A percentile compares a stretch with the other conserved stretches of the same genome.
phyloP scores from a whole-genome alignment of 2,329 filamentous ascomycete species.

The Reticulascus tulasneorum region DNA sequence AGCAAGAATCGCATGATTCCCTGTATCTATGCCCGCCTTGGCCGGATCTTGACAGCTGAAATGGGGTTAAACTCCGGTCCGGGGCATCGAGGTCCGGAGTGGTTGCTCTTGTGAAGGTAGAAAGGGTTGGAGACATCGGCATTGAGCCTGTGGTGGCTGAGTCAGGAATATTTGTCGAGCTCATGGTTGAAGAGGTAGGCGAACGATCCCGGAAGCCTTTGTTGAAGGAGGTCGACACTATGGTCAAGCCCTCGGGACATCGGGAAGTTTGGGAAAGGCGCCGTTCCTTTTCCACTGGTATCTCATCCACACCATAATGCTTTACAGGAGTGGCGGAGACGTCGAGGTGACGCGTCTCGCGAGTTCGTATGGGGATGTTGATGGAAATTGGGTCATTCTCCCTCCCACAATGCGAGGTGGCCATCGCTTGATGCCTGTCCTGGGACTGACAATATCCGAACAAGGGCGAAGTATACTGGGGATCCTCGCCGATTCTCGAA shows the following conservation, averaged over 20 bases:
- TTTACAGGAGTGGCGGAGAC: slow-evolving; percentile 3
- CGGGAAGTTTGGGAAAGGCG: slow-evolving; percentile 4
- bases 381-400: slow-evolving; percentile 4
- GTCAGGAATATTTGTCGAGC: slow-evolving; percentile 32
- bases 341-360: slow-evolving; percentile 11
- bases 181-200: slow-evolving; percentile 31
- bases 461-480: too few relatives aligned
- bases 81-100: slow-evolving; percentile 13
- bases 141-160: slow-evolving; percentile 33
- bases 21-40: slow-evolving; percentile 8
- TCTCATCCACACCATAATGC: slow-evolving; percentile 5
- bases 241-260: slow-evolving; percentile 13
- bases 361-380: slow-evolving; percentile 12
- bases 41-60: slow-evolving; percentile 4
- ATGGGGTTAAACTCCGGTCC: slow-evolving; percentile 9
- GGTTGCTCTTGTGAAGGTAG: slow-evolving; percentile 15
- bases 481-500: too few relatives aligned
- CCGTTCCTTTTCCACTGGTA: slow-evolving; percentile 7
- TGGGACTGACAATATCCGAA: too few relatives aligned
- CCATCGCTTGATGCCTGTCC: too few relatives aligned
- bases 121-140: slow-evolving; percentile 16
- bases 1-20: slow-evolving; percentile 29
- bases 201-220: slow-evolving; percentile 21
- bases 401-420: too few relatives aligned
- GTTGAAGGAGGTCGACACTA: slow-evolving; percentile 7